These are phyloP conservation scores for Geotrichum macrosporum DNA, from an alignment of 1,139 yeast genomes.

Conservation along the genomic window DNA sequence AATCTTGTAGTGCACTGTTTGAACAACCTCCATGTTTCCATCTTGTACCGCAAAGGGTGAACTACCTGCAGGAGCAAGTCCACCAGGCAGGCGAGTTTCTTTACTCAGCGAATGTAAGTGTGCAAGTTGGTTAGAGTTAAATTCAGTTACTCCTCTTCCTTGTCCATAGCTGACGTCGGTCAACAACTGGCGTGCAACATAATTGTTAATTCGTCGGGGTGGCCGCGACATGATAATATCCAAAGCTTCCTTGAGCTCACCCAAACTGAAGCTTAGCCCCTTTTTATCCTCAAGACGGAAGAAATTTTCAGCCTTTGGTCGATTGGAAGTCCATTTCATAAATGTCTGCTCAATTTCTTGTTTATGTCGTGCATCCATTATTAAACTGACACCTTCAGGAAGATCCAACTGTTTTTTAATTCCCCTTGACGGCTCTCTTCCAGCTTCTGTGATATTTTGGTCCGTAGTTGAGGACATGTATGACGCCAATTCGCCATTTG, in stretches of 20 bases:
- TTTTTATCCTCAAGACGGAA: constrained; percentile 29
- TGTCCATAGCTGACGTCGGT: constrained; percentile 29
- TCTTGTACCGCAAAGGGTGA: constrained; percentile 7
- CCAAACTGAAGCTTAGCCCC: constrained; percentile 26
- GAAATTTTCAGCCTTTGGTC: constrained; percentile 27
- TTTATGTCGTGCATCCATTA: constrained; percentile 20
- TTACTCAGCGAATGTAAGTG: constrained; percentile 25
- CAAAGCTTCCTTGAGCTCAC: constrained; percentile 28
- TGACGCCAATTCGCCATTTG: constrained; percentile 4
- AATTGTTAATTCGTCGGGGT: constrained; percentile 29
- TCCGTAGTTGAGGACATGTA: constrained; percentile 13
- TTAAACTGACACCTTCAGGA: constrained; percentile 18
- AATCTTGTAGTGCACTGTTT: constrained; percentile 5
- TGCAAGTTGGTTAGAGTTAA: constrained; percentile 22
- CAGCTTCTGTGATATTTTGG: constrained; percentile 10
- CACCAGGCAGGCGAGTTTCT: constrained; percentile 23
- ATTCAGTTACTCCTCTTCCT: constrained; percentile 29
- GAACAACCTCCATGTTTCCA: constrained; percentile 1
- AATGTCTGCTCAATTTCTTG: constrained; percentile 19
- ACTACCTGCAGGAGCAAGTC: constrained; percentile 22
- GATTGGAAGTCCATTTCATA: constrained; percentile 25
- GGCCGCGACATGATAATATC: constrained; percentile 29
- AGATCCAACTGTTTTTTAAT: constrained; percentile 15
- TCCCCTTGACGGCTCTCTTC: constrained; percentile 18
- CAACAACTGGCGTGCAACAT: constrained; percentile 29